Base-by-base conservation (phyloP, 768 basidiomycete species). In the Kwoniella sp. region DNA sequence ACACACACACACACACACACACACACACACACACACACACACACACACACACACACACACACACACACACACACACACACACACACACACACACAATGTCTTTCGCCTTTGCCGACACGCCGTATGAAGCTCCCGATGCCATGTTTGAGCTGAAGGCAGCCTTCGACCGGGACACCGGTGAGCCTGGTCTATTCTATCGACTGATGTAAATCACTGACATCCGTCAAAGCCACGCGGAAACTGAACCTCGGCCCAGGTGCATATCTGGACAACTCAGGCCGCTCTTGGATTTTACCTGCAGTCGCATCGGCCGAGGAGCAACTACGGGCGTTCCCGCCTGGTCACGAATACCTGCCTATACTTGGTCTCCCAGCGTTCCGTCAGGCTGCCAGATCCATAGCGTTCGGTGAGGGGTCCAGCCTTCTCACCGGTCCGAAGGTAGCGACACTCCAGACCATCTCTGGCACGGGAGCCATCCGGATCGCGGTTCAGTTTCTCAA, bases 401-500 rank as follows among this genome's bases (percentile, higher is more conserved):
- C 95, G 50, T 84, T 96, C 45, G 91, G 92, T 5, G 37, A 84
- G n/a, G 83, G 87, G 53, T 90, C 90, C 17, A 83, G 85, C 58
- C 90, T 88, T 15, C 82, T 97, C 66, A 82, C 84, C 69, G 89
- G 91, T 66, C 84, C 83, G 30, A 87, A 92, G 56, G 88, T 88
- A 31, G 84, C 86, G 31, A 81, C 80, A 78, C 90, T 90, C 53
- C 94, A 98, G 83, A 94, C 94, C 15, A 90, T 96, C 70, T 95
- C 92, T 15, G 94, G 94, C 28, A 98, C 94, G 1, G 94, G 94
- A 55, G 94, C 94, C 55, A 94, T 95, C 83, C 93, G 95, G 81
- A 86, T 95, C 54, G 94, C 88, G 26, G 93, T 88, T 1, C 82
- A 93, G 58, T 96, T 96, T 84, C 82, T 97, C 70, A 87, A 88